These are phyloP conservation scores for Durusdinium trenchii DNA, from an alignment of 73 alveolate species.

Conservation along the genomic window DNA sequence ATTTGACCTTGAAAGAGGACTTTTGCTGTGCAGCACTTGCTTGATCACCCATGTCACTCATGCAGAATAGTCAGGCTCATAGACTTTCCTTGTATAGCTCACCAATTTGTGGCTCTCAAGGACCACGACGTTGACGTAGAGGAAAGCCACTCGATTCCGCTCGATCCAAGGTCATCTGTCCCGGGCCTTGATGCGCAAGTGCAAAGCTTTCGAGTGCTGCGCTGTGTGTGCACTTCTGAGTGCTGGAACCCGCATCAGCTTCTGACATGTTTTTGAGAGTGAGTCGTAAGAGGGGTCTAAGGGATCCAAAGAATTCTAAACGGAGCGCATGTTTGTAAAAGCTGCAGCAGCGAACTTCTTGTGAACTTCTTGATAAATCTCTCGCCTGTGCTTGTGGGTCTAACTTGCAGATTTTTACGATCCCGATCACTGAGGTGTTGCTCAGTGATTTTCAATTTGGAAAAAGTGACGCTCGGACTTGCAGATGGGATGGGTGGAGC, in stretches of 20 bases:
- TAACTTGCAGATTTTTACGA: not conserved
- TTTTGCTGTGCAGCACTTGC: too few species aligned
- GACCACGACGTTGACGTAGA: too few species aligned
- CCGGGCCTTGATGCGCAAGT: constrained; percentile 24
- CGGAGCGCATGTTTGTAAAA: not conserved
- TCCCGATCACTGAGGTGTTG: constrained; percentile 20
- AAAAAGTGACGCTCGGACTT: not conserved
- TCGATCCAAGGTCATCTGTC: not conserved
- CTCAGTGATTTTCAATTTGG: constrained; percentile 49
- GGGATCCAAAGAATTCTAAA: not conserved
- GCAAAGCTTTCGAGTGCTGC: constrained; percentile 75
- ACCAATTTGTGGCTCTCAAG: too few species aligned
- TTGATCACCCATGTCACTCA: not conserved
- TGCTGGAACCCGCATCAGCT: not conserved
- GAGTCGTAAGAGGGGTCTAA: too few species aligned
- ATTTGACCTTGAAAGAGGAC: too few species aligned
- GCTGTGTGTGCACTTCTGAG: constrained; percentile 30
- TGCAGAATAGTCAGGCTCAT: not conserved
- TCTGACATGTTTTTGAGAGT: too few species aligned
- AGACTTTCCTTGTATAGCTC: not conserved
- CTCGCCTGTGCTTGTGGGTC: too few species aligned
- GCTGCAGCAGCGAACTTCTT: too few species aligned
- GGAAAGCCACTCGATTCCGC: too few species aligned
- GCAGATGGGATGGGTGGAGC: too few species aligned
- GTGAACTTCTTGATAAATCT: too few species aligned